phyloP scores from a whole-genome alignment of 2,329 filamentous ascomycete species.

The Ambrosiella beaveri region DNA sequence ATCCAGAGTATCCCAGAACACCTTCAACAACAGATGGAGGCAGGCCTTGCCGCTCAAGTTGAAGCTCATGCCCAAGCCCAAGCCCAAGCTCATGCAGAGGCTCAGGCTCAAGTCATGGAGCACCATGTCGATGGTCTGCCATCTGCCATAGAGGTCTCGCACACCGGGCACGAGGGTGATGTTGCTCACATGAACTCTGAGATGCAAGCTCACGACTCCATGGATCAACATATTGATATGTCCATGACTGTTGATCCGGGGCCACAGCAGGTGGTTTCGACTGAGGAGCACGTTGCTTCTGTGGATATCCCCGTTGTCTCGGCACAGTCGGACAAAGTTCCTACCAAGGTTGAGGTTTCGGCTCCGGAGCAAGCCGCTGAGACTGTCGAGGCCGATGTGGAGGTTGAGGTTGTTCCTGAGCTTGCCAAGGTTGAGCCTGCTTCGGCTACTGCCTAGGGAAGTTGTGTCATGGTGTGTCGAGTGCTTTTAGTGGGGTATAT shows the following conservation, averaged over 20 bases:
- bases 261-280: background rate
- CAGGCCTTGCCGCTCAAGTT: background rate
- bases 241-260: background rate
- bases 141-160: constrained; percentile 8
- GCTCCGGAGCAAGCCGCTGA: background rate
- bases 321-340: background rate
- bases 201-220: background rate
- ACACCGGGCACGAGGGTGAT: background rate
- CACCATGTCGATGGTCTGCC: background rate
- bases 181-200: background rate
- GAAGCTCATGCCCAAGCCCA: background rate
- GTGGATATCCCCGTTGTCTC: background rate
- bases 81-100: background rate
- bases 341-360: background rate
- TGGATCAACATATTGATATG: background rate
- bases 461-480: too few relatives aligned
- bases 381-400: background rate
- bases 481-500: too few relatives aligned
- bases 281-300: background rate
- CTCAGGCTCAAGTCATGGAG: background rate
- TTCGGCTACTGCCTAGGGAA: background rate
- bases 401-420: background rate
- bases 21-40: constrained; percentile 3
- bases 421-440: background rate
- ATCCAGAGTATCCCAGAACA: constrained; percentile 5